Percentiles rank a stretch among this genome's conserved stretches.
Evolutionary conservation across 108 stramenopile species (phyloP).

Genomic region (Nitzschia sp.): DNA sequence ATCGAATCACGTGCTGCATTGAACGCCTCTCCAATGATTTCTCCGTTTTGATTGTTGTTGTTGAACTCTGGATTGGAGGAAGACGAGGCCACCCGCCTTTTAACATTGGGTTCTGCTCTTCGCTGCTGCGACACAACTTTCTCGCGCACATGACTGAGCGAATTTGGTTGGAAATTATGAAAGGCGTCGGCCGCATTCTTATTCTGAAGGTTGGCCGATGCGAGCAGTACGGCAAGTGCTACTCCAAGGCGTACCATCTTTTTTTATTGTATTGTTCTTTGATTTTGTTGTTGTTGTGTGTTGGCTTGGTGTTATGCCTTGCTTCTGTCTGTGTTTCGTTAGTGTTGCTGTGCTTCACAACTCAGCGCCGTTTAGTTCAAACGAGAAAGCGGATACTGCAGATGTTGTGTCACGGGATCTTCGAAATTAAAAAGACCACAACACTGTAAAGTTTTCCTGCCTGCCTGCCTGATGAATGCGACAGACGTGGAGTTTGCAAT

Average conservation of each 20-base stretch:
- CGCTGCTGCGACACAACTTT: background rate
- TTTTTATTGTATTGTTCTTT: background rate
- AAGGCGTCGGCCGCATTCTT: background rate
- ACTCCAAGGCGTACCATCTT: conserved; percentile 13
- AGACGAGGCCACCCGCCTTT: background rate
- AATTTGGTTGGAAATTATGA: conserved; percentile 8
- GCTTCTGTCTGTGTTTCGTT: too few species aligned
- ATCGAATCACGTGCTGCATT: conserved; percentile 25
- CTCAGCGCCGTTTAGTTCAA: too few species aligned
- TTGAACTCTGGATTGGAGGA: conserved; percentile 10
- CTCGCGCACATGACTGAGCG: background rate
- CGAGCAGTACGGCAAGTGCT: conserved; percentile 5
- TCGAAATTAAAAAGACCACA: too few species aligned
- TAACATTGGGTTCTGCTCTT: background rate
- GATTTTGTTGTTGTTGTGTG: too few species aligned
- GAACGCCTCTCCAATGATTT: conserved; percentile 2
- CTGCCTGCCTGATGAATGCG: too few species aligned
- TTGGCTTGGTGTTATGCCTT: too few species aligned
- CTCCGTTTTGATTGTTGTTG: background rate
- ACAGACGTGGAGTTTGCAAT: too few species aligned
- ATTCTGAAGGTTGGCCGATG: background rate
- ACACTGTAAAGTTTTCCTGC: too few species aligned
- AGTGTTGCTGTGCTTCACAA: too few species aligned
- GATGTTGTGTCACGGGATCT: too few species aligned
- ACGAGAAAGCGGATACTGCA: too few species aligned